A percentile compares a stretch with the other conserved stretches of the same genome.
These are phyloP conservation scores for Globisporangium abappressorium DNA, from an alignment of 352 stramenopile species.

Conservation along the genomic window DNA sequence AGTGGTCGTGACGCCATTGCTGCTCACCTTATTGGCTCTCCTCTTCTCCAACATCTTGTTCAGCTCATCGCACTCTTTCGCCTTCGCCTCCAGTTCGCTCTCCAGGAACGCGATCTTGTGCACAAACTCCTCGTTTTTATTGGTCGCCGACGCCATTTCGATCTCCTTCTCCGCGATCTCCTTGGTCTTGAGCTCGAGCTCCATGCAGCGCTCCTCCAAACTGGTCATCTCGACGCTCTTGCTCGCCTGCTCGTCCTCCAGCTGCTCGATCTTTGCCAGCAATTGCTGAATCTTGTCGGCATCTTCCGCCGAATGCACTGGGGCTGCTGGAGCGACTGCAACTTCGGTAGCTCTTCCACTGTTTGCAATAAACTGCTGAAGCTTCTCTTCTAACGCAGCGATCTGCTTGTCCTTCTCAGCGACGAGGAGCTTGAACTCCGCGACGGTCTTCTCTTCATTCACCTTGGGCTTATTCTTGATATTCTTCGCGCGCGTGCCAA, in stretches of 20 bases:
- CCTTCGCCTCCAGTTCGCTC: conserved; percentile 46
- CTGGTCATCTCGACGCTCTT: conserved; percentile 49
- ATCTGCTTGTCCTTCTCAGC: conserved; percentile 59
- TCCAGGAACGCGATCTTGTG: conserved; percentile 52
- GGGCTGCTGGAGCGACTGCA: neutral
- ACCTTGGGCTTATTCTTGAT: conserved; percentile 83
- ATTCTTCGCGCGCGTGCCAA: conserved; percentile 67
- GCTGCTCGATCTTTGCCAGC: conserved; percentile 42
- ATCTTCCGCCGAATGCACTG: conserved; percentile 12
- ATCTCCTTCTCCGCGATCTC: conserved; percentile 38
- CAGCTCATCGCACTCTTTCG: conserved; percentile 46
- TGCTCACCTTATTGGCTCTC: conserved; percentile 9
- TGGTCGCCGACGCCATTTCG: conserved; percentile 33
- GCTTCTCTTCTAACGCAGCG: conserved; percentile 32
- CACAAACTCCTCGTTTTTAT: conserved; percentile 46
- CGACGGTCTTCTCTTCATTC: conserved; percentile 89
- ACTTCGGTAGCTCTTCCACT: neutral
- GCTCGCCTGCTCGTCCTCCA: conserved; percentile 61
- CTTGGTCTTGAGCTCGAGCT: conserved; percentile 43
- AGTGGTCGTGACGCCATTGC: neutral
- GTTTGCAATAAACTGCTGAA: conserved; percentile 22
- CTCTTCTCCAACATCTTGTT: conserved; percentile 30
- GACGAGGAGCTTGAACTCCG: conserved; percentile 65
- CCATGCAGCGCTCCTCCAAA: conserved; percentile 52
- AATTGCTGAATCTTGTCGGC: conserved; percentile 33